A percentile compares a stretch with the other conserved stretches of the same genome.
Evolutionary conservation across 2,329 filamentous ascomycete genomes (phyloP).

Genomic region (Diaporthe australafricana): DNA sequence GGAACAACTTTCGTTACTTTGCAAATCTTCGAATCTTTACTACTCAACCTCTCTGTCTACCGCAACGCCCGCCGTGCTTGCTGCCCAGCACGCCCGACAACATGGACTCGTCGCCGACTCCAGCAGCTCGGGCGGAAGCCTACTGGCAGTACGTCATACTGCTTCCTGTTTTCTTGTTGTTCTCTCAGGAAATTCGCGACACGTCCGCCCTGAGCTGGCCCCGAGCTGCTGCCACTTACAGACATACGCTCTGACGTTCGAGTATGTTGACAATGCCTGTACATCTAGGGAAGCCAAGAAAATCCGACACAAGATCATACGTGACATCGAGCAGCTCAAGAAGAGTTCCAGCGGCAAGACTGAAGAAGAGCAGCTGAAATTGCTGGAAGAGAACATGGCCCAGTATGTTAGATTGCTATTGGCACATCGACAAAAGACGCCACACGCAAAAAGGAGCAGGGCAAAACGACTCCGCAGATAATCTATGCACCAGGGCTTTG

Average conservation of each 20-base stretch:
- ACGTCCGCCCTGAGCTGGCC: background rate
- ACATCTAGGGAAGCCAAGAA: constrained; percentile 39
- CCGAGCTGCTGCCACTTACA: background rate
- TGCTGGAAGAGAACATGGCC: constrained; percentile 46
- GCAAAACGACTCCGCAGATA: background rate
- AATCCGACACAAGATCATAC: constrained; percentile 43
- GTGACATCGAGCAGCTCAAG: constrained; percentile 42
- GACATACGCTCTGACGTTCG: background rate
- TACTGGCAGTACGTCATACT: constrained; percentile 36
- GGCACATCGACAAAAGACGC: background rate
- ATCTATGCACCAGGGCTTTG: background rate
- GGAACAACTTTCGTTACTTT: constrained; percentile 32
- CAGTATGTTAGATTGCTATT: constrained; percentile 43
- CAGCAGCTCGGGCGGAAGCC: constrained; percentile 31
- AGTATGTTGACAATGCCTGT: constrained; percentile 15
- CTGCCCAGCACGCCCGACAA: constrained; percentile 27
- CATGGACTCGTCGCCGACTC: constrained; percentile 30
- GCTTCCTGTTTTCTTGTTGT: background rate
- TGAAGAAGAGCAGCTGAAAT: constrained; percentile 44
- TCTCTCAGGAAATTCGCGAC: background rate
- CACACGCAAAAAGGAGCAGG: constrained; percentile 11
- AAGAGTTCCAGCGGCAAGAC: constrained; percentile 43
- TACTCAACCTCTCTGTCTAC: constrained; percentile 32
- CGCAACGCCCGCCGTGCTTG: constrained; percentile 19
- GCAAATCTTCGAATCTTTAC: constrained; percentile 1